A percentile compares a stretch with the other conserved stretches of the same genome.
phyloP scores from a whole-genome alignment of 805 yeast species.

The Cephaloascus fragrans region DNA sequence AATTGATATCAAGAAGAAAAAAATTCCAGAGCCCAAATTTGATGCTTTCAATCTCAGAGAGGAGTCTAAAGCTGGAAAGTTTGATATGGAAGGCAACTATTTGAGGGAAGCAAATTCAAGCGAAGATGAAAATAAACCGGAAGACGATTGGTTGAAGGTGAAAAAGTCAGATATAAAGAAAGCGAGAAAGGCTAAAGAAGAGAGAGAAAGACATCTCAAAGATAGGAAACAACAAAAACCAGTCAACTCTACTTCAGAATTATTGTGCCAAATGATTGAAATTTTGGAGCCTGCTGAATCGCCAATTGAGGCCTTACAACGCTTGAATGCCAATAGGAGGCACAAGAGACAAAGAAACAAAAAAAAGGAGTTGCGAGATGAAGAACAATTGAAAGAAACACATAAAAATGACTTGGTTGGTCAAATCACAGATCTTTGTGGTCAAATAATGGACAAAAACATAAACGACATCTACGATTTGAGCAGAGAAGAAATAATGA shows the following conservation, averaged over 20 bases:
- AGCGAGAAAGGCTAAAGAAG: conserved; percentile 11
- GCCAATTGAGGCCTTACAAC: conserved; percentile 44
- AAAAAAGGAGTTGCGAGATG: conserved; percentile 3
- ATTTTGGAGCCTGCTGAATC: conserved; percentile 51
- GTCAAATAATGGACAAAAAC: conserved; percentile 31
- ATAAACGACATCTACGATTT: conserved; percentile 38
- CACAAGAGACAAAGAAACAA: conserved; percentile 7
- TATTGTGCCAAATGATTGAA: conserved; percentile 22
- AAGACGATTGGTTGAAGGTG: conserved; percentile 11
- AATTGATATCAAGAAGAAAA: conserved; percentile 4
- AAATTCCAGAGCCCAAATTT: conserved; percentile 27
- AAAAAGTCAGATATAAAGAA: conserved; percentile 11
- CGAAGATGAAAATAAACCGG: conserved; percentile 17
- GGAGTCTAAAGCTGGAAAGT: conserved; percentile 49
- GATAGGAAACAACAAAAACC: conserved; percentile 7
- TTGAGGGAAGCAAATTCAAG: conserved; percentile 25
- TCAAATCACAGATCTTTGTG: conserved; percentile 38
- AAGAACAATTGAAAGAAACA: conserved; percentile 10
- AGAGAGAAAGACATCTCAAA: conserved; percentile 7
- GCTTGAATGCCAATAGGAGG: conserved; percentile 17
- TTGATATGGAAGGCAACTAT: conserved; percentile 54
- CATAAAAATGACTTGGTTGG: conserved; percentile 14
- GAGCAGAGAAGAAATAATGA: conserved; percentile 45
- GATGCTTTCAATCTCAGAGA: conserved; percentile 55
- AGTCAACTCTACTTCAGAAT: conserved; percentile 4